Evolutionary conservation across 768 basidiomycete species (phyloP).

Genomic region (Zangia roseola): DNA sequence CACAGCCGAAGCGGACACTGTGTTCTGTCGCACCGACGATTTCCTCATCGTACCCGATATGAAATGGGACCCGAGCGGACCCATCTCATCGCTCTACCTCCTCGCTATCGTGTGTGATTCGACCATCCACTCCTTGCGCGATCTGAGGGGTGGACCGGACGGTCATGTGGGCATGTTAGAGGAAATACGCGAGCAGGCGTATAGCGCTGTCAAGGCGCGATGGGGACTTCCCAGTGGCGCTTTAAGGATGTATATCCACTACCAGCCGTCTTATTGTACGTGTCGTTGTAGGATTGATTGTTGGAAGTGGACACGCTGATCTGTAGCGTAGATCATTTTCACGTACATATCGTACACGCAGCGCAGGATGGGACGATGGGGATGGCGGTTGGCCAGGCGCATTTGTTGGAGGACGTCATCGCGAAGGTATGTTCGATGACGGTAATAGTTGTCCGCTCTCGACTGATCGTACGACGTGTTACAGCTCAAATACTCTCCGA

Average conservation of each 20-base stretch:
- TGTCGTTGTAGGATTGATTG: constrained; percentile 8
- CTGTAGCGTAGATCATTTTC: constrained; percentile 73
- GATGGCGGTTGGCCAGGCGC: constrained; percentile 86
- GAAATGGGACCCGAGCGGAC: constrained; percentile 91
- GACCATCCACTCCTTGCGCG: constrained; percentile 69
- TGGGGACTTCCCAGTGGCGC: constrained; percentile 67
- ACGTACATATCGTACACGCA: constrained; percentile 87
- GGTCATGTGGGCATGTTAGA: constrained; percentile 66
- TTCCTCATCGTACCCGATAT: constrained; percentile 91
- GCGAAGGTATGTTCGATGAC: constrained; percentile 57
- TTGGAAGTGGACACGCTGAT: neutral
- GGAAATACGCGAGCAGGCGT: constrained; percentile 58
- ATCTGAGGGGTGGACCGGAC: constrained; percentile 48
- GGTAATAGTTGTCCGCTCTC: no score
- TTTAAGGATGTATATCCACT: constrained; percentile 85
- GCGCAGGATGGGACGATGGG: constrained; percentile 58
- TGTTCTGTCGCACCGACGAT: constrained; percentile 61
- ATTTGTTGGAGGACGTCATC: constrained; percentile 90
- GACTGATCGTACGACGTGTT: constrained; percentile 13
- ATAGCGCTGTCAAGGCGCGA: constrained; percentile 49
- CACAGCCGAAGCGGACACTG: constrained; percentile 66
- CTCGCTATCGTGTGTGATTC: constrained; percentile 69
- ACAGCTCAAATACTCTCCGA: constrained; percentile 61
- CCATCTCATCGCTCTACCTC: constrained; percentile 71
- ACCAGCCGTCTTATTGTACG: constrained; percentile 95